Base-by-base conservation (phyloP, 2,329 filamentous ascomycete genomes). In the Knufia petricola region DNA sequence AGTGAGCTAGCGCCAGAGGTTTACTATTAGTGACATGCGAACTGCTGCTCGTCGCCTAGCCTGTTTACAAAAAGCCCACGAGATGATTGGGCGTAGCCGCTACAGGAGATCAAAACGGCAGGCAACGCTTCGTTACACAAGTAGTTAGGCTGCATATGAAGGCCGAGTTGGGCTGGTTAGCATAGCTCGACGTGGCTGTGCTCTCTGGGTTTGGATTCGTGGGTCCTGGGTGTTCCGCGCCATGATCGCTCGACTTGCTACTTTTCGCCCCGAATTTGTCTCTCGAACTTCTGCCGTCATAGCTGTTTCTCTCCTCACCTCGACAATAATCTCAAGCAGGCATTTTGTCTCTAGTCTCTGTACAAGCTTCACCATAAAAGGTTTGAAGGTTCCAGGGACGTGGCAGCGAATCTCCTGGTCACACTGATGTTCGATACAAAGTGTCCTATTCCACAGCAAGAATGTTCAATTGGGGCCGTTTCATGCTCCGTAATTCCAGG, bases 381-480 rank as follows among this genome's bases (percentile, higher is more conserved):
- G n/a, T n/a, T n/a, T n/a, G n/a, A n/a, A n/a, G n/a, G n/a, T n/a
- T n/a, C n/a, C n/a, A n/a, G n/a, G n/a, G 23, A 19, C n/a, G n/a
- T 21, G 39, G 39, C 24, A 13, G 24, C 6, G 9, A 9, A 24
- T 15, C 21, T 28, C 10, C 39, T 28, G 21, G 8, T 12, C 13
- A 8, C 23, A 26, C 21, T n/a, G 24, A 15, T 15, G 39, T 8
- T 15, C 37, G 9, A 21, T 12, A 9, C 37, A 9, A 12, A 4
- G 12, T 4, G 37, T n/a, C n/a, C 21, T 20, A 4, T 39, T 39
- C 21, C 37, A 6, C 24, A 23, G 10, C 39, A 28, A 42, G 34
- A 32, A 21, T 34, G 26, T 20, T 19, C 31, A 24, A 46, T 46
- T 17, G 42, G 42, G 42, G 42, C 28, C 42, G 28, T 34, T 36